phyloP scores from a whole-genome alignment of 371 early-diverging fungal species.

The Mucor mucedo region DNA sequence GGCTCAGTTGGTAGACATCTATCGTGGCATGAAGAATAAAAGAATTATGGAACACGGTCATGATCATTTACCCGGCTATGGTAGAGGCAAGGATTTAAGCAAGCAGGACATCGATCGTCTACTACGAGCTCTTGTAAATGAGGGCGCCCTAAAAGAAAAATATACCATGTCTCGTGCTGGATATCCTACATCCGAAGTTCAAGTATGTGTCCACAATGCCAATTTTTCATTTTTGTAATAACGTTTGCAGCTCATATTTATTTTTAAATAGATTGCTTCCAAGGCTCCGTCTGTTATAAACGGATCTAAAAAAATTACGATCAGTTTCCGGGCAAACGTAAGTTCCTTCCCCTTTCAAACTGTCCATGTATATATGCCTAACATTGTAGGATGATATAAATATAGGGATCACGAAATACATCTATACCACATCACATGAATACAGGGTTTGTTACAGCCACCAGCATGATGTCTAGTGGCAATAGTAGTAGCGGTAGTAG shows the following conservation, averaged over 20 bases:
- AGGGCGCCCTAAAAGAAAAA: conserved; percentile 6
- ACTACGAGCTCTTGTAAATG: conserved; percentile 17
- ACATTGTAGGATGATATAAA: neutral
- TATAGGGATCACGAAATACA: neutral
- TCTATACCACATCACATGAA: neutral
- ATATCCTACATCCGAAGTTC: conserved; percentile 26
- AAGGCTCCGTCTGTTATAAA: conserved; percentile 8
- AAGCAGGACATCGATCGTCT: conserved; percentile 20
- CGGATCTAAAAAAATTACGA: neutral
- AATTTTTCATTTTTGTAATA: too few species aligned
- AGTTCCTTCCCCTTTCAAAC: neutral
- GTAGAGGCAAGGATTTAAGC: conserved; percentile 57
- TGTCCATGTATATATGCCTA: neutral
- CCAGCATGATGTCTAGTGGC: neutral
- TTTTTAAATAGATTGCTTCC: neutral
- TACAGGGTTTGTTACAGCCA: neutral
- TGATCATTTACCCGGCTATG: conserved; percentile 60
- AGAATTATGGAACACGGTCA: conserved; percentile 58
- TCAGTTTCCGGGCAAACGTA: conserved; percentile 7
- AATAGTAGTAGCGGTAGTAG: neutral
- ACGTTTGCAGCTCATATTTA: neutral
- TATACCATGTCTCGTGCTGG: conserved; percentile 20
- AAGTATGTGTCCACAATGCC: conserved; percentile 9
- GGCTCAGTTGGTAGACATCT: conserved; percentile 77
- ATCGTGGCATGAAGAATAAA: conserved; percentile 72